Conservation (phyloP, 345 rosid genomes). For the Sonneratia alba region DNA sequence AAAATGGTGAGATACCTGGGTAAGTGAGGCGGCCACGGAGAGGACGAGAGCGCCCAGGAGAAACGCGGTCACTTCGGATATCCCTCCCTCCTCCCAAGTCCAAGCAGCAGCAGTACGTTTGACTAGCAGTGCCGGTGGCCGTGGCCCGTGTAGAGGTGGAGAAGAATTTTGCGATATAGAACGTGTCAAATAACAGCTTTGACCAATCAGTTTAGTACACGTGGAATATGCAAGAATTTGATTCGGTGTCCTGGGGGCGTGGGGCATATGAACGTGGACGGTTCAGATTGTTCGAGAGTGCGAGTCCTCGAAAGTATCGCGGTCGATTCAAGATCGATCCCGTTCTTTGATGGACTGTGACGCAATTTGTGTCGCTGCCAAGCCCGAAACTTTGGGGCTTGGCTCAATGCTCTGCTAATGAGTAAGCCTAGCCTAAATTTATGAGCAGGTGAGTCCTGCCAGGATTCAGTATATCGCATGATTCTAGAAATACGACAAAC, state of each 20-base stretch:
- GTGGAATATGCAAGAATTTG: not conserved
- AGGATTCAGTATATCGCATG: no score
- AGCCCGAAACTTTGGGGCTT: no score
- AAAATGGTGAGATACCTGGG: slow-evolving; percentile 33
- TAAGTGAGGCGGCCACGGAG: slow-evolving; percentile 29
- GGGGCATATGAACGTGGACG: not conserved
- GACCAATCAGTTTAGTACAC: not conserved
- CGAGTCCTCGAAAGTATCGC: no score
- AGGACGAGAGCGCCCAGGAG: slow-evolving; percentile 29
- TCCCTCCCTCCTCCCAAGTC: not conserved
- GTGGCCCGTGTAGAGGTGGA: not conserved
- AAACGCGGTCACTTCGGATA: slow-evolving; percentile 18
- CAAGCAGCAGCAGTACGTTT: not conserved
- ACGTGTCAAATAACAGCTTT: no score
- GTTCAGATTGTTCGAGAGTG: not conserved
- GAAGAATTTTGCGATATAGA: not conserved
- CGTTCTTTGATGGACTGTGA: no score
- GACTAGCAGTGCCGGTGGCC: no score
- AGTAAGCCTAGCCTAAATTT: no score
- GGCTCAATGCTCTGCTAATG: no score
- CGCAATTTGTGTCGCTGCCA: no score
- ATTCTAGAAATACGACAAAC: no score
- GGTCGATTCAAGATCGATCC: no score
- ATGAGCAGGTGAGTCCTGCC: no score
- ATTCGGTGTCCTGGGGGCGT: not conserved